Evolutionary conservation across 2,329 filamentous ascomycete species (phyloP).

Genomic region (Colletotrichum karsti): DNA sequence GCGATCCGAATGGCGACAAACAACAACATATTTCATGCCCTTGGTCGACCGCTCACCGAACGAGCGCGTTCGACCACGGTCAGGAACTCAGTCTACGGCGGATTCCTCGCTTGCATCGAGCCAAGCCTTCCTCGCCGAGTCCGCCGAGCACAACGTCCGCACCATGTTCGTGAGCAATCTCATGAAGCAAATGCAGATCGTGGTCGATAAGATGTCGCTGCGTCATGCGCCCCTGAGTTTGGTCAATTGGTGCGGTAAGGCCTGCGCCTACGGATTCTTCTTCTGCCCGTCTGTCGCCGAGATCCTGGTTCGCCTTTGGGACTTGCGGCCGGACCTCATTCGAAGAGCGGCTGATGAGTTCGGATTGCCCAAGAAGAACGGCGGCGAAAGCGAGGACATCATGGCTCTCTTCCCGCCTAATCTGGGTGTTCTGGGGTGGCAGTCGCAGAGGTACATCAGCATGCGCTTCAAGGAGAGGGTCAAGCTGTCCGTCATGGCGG

Average conservation of each 20-base stretch:
- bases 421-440: constrained; percentile 67
- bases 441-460: constrained; percentile 56
- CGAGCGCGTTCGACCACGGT: constrained; percentile 54
- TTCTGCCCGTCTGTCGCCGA: constrained; percentile 90
- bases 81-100: constrained; percentile 56
- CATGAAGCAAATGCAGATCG: constrained; percentile 82
- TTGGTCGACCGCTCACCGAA: constrained; percentile 62
- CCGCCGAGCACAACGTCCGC: constrained; percentile 86
- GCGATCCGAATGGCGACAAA: constrained; percentile 84
- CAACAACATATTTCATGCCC: constrained; percentile 73
- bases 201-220: constrained; percentile 89
- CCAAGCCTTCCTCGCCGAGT: constrained; percentile 65
- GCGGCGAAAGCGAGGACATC: constrained; percentile 70
- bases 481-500: constrained; percentile 71
- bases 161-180: constrained; percentile 88
- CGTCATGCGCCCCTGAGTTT: constrained; percentile 72
- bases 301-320: constrained; percentile 84
- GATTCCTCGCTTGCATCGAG: constrained; percentile 75
- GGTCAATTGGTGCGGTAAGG: constrained; percentile 89
- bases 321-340: constrained; percentile 72
- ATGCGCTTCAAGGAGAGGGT: constrained; percentile 72
- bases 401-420: constrained; percentile 74
- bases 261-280: constrained; percentile 92
- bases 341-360: constrained; percentile 77
- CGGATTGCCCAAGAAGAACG: constrained; percentile 65